phyloP scores from a whole-genome alignment of 1,139 yeast species.

The Scheffersomyces lignicola region DNA sequence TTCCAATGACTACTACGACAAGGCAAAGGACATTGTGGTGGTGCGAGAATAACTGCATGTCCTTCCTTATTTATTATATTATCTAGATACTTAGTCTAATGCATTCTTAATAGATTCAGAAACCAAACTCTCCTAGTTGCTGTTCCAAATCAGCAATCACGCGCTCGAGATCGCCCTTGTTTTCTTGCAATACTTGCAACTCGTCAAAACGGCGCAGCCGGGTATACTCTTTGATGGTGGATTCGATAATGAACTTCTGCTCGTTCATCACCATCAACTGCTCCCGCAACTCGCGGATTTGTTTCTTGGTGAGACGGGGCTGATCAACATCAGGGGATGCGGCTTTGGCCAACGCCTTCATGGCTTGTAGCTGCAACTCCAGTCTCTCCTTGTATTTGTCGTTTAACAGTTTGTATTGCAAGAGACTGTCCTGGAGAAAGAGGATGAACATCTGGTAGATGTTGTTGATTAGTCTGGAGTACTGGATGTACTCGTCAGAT shows the following conservation, averaged over 20 bases:
- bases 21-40: background rate
- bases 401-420: constrained; percentile 30
- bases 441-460: constrained; percentile 35
- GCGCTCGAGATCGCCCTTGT: constrained; percentile 55
- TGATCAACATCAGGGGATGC: background rate
- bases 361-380: constrained; percentile 11
- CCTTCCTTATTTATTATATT: background rate
- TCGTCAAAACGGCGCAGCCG: constrained; percentile 77
- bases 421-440: constrained; percentile 36
- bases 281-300: constrained; percentile 64
- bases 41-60: background rate
- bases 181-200: constrained; percentile 57
- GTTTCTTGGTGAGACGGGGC: constrained; percentile 43
- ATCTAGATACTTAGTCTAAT: background rate
- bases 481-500: constrained; percentile 13
- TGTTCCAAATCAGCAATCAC: constrained; percentile 53
- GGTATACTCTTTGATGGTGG: constrained; percentile 62
- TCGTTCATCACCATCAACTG: constrained; percentile 85
- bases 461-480: constrained; percentile 26
- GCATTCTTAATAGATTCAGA: constrained; percentile 19
- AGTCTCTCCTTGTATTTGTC: constrained; percentile 26
- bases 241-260: constrained; percentile 70
- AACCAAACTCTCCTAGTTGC: constrained; percentile 67
- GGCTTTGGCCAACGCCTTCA: constrained; percentile 5
- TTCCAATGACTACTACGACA: constrained; percentile 1